phyloP scores from a whole-genome alignment of 2,329 filamentous ascomycete genomes.

The Alternaria conjuncta region DNA sequence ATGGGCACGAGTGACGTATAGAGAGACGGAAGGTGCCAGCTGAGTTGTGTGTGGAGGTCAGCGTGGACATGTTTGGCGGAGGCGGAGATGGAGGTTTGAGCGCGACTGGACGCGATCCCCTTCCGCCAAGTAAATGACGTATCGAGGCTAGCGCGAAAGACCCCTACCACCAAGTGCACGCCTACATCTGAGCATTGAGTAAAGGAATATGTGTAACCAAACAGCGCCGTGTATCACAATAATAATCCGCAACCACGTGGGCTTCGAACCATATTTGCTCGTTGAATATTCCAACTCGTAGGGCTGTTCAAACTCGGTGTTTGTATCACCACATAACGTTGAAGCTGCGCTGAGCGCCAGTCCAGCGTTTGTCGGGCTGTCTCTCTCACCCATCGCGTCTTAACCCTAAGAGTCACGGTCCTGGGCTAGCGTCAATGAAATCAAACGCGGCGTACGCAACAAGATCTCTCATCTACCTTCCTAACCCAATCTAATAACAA shows the following conservation, averaged over 20 bases:
- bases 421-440: too few relatives aligned
- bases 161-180: not conserved
- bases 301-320: not conserved
- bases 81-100: not conserved
- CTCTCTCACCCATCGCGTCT: too few relatives aligned
- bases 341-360: not conserved
- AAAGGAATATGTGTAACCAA: not conserved
- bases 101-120: not conserved
- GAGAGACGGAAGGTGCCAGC: constrained; percentile 1
- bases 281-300: not conserved
- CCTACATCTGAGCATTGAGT: too few relatives aligned
- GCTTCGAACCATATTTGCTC: too few relatives aligned
- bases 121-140: not conserved
- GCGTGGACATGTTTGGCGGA: not conserved
- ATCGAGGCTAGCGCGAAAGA: not conserved
- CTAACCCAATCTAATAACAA: too few relatives aligned
- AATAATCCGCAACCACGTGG: not conserved
- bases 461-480: not conserved
- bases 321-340: not conserved
- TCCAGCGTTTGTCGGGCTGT: too few relatives aligned
- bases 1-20: constrained; percentile 22
- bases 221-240: not conserved
- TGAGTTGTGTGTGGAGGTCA: not conserved
- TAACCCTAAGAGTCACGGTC: too few relatives aligned
- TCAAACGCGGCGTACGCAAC: not conserved